Evolutionary conservation across 2,329 filamentous ascomycete species (phyloP), one percentile per base, ranked within the genome.

Genomic region (Penicillium sp.): DNA sequence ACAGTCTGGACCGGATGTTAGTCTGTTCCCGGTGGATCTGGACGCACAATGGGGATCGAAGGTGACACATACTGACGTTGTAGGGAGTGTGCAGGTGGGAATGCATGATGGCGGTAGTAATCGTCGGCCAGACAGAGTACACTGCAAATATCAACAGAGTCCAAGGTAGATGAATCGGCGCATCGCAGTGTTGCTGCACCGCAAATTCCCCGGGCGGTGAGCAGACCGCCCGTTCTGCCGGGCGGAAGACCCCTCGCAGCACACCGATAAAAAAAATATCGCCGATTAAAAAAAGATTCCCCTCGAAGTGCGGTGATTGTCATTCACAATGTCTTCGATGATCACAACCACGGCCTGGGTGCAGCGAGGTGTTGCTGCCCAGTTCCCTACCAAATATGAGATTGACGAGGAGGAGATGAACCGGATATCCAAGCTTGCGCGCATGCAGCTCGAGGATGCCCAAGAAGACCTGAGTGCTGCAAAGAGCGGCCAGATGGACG

Each of bases 41-140:
- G 16, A 19, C 13, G 9, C 16, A 7, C n/a, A 32, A 4, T 16
- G 18, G n/a, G 43, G 26, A 7, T 33, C 3, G 18, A 34, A 16
- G 39, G 34, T 36, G 25, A 60, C 30, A 65, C 70, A 29, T 78
- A 95, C 91, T 90, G 55, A 80, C 76, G 57, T 94, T 94, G 63
- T 95, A 84, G 65, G 93, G 88, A 18, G 88, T 95, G 64, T 97
- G 90, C 2, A 98, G 74, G 72, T 96, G 91, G 39, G 93, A 94
- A 87, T 98, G 93, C 93, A 98, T 98, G 30, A 57, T 79, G 64
- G 42, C 15, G 32, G 44, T n/a, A 13, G 11, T 13, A 27, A 27
- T 27, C 14, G 10, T 6, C 5, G 11, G 4, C 6, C 32, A 39
- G 36, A 38, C 36, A 36, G 47, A 53, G 27, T 39, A 17, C n/a